Percentiles rank a stretch among this genome's conserved stretches.
Conservation (phyloP, 345 rosid genomes). For the Syzygium aqueum region DNA sequence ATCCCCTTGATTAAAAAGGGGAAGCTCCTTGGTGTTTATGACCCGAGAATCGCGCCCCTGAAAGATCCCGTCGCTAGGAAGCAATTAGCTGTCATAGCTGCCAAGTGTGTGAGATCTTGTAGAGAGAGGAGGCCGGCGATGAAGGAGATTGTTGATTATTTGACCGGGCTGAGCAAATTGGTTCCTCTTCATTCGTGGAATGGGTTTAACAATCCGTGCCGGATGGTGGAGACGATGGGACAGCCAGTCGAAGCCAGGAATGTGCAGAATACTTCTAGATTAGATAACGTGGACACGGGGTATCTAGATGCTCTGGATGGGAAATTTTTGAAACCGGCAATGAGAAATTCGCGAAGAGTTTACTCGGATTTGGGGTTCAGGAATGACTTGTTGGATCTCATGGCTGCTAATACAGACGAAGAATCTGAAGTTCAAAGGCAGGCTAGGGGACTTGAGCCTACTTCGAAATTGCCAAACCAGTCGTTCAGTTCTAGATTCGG, state of each 20-base stretch:
- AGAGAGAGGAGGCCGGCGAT: conserved; percentile 92
- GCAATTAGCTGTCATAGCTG: conserved; percentile 75
- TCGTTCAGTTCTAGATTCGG: conserved; percentile 28
- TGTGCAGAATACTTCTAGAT: conserved; percentile 5
- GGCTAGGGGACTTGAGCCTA: conserved; percentile 6
- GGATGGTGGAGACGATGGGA: conserved; percentile 92
- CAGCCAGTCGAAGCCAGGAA: conserved; percentile 51
- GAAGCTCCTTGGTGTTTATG: conserved; percentile 65
- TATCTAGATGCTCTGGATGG: conserved; percentile 22
- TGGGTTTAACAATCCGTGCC: conserved; percentile 85
- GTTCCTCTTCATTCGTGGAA: conserved; percentile 88
- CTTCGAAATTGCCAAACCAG: conserved; percentile 10
- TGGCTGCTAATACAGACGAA: conserved; percentile 37
- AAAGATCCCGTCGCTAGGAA: conserved; percentile 64
- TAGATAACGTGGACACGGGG: conserved; percentile 13
- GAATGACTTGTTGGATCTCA: conserved; percentile 68
- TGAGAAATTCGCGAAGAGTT: conserved; percentile 42
- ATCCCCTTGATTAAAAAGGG: conserved; percentile 85
- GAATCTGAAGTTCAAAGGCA: conserved; percentile 19
- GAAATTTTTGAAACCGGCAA: conserved; percentile 9
- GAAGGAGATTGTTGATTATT: conserved; percentile 84
- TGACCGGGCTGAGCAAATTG: conserved; percentile 55
- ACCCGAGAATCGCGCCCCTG: conserved; percentile 60
- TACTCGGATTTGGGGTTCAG: conserved; percentile 69
- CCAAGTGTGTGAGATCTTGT: conserved; percentile 92